Evolutionary conservation across 2,329 filamentous ascomycete genomes (phyloP).

Genomic region (Penicillium sp.): DNA sequence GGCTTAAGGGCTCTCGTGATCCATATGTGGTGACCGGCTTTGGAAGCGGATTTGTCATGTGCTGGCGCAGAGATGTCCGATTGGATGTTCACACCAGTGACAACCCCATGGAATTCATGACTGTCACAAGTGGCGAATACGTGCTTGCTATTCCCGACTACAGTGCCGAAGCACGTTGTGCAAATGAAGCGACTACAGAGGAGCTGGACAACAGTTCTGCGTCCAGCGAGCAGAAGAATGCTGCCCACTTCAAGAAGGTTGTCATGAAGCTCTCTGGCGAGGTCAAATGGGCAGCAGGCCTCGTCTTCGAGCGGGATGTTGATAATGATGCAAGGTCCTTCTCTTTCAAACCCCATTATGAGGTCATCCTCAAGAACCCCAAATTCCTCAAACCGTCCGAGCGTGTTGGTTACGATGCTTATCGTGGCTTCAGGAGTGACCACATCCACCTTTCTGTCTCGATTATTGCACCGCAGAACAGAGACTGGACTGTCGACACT

Average conservation of each 20-base stretch:
- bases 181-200: slow-evolving; percentile 43
- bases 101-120: slow-evolving; percentile 91
- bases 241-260: slow-evolving; percentile 94
- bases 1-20: slow-evolving; percentile 83
- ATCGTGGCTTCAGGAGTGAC: slow-evolving; percentile 90
- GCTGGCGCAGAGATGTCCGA: slow-evolving; percentile 90
- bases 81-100: slow-evolving; percentile 82
- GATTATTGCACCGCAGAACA: slow-evolving; percentile 78
- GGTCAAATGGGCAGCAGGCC: slow-evolving; percentile 84
- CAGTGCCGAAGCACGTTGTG: slow-evolving; percentile 76
- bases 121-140: slow-evolving; percentile 91
- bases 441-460: slow-evolving; percentile 95
- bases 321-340: slow-evolving; percentile 72
- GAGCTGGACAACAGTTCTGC: slow-evolving; percentile 61
- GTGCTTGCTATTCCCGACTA: slow-evolving; percentile 93
- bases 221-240: slow-evolving; percentile 64
- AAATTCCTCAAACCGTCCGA: slow-evolving; percentile 62
- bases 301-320: slow-evolving; percentile 87
- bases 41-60: slow-evolving; percentile 95
- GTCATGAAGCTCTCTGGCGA: slow-evolving; percentile 98
- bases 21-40: slow-evolving; percentile 90
- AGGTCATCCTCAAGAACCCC: slow-evolving; percentile 81
- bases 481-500: slow-evolving; percentile 78
- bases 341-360: slow-evolving; percentile 87
- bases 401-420: slow-evolving; percentile 76